Base-by-base conservation (phyloP, 2,329 filamentous ascomycete genomes). In the Cercospora zeae-maydis region DNA sequence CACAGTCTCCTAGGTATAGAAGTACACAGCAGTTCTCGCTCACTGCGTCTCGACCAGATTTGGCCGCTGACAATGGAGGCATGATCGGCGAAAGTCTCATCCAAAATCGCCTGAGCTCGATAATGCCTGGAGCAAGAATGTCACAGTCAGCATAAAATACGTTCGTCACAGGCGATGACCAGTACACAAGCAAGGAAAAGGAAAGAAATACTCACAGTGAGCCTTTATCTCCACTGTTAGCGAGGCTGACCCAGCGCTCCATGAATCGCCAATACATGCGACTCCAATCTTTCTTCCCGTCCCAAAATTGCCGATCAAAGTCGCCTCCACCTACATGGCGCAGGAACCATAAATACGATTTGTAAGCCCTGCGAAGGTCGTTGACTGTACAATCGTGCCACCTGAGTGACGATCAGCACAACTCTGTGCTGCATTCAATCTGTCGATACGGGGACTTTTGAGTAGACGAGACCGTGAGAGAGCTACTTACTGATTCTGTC, bases 301-400 rank as follows among this genome's bases (percentile, higher is more conserved):
- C 56, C 21, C 70, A 70, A 36, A 76, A 69, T 0, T 65, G 68
- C 3, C 30, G n/a, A 13, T 75, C 69, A 36, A 76, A 74, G 1
- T 33, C 31, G 9, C 62, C 39, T 5, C n/a, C 21, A 14, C 66
- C 58, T 1, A 14, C 14, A 33, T 27, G 34, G 14, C 69, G 60
- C 36, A 71, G 31, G 27, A 70, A 66, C 37, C 59, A 62, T 3
- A 71, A 34, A 49, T 76, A 76, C 1, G 72, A 69, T 58, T 72
- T 74, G 13, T 76, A 49, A n/a, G 66, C 66, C 14, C 75, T 65
- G 3, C 74, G 62, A 6, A 70, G 64, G 37, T 77, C 75, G 42
- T 76, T 75, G n/a, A 52, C 24, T 30, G 59, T 52, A 45, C 66
- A 67, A 24, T 68, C 58, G n/a, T 16, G 16, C 63, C 63, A 65